These are phyloP conservation scores for Globisporangium uncinulatum DNA, from an alignment of 352 stramenopile species.

Conservation along the genomic window DNA sequence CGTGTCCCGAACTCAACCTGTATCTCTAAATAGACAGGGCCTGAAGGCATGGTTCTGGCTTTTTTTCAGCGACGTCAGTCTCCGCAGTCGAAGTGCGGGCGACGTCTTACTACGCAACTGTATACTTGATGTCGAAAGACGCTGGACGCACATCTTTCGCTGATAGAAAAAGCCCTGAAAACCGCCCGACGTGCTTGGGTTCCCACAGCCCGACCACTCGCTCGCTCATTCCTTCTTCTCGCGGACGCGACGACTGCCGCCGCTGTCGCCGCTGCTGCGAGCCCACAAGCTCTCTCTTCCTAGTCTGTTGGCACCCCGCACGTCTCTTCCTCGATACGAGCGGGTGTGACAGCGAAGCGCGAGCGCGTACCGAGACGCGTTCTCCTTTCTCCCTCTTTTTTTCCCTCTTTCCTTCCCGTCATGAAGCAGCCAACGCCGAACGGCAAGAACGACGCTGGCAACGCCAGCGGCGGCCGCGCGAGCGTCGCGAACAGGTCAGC, in stretches of 20 bases:
- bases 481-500: constrained; percentile 14
- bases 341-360: no score
- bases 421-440: constrained; percentile 14
- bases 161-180: neutral
- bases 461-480: constrained; percentile 6
- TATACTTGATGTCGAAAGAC: neutral
- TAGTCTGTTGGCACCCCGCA: neutral
- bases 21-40: no score
- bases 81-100: no score
- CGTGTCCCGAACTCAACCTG: neutral
- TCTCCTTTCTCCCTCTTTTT: no score
- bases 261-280: no score
- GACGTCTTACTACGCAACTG: neutral
- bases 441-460: neutral
- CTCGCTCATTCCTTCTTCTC: neutral
- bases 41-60: neutral
- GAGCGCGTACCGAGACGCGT: no score
- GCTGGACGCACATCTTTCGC: neutral
- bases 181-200: neutral
- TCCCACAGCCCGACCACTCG: no score
- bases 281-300: no score
- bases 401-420: neutral
- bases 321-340: no score
- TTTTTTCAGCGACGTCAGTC: neutral
- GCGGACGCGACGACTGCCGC: no score